These are phyloP conservation scores for Erysimum pusillum DNA, from an alignment of 441 rosid species.

Conservation along the genomic window DNA sequence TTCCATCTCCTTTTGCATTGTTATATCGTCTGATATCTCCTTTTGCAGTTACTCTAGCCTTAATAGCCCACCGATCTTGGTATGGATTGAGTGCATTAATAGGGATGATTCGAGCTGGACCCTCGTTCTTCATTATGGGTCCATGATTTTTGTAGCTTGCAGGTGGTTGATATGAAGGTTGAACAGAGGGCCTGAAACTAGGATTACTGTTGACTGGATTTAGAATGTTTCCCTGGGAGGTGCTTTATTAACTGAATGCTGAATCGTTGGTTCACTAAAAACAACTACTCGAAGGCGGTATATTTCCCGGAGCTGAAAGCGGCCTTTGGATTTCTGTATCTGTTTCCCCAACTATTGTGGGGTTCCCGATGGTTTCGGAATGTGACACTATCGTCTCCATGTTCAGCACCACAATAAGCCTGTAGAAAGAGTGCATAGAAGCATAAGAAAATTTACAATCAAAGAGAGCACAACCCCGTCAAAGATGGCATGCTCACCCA, in stretches of 20 bases:
- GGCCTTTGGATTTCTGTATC: slow-evolving; percentile 56
- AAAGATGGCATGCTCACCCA: neutral
- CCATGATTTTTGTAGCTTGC: slow-evolving; percentile 78
- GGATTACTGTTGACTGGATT: slow-evolving; percentile 52
- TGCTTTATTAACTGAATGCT: slow-evolving; percentile 40
- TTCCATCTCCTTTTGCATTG: slow-evolving; percentile 91
- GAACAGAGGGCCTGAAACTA: slow-evolving; percentile 69
- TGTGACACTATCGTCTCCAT: slow-evolving; percentile 81
- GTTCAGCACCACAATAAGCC: slow-evolving; percentile 84
- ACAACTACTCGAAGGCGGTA: slow-evolving; percentile 44
- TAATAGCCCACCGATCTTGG: slow-evolving; percentile 94
- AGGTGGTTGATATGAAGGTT: slow-evolving; percentile 81
- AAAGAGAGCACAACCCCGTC: slow-evolving; percentile 32
- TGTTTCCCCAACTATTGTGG: slow-evolving; percentile 54
- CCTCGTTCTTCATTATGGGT: slow-evolving; percentile 84
- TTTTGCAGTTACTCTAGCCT: slow-evolving; percentile 88
- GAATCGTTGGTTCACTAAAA: slow-evolving; percentile 38
- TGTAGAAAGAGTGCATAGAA: slow-evolving; percentile 43
- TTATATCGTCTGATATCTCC: slow-evolving; percentile 84
- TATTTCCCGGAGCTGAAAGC: slow-evolving; percentile 47
- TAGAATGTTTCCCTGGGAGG: slow-evolving; percentile 44
- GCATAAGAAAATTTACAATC: slow-evolving; percentile 19
- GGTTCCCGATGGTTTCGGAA: slow-evolving; percentile 82
- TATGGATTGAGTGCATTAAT: slow-evolving; percentile 89
- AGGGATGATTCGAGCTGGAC: slow-evolving; percentile 79